Base-by-base conservation (phyloP, 805 yeast species). In the Wickerhamiella bombiphila region DNA sequence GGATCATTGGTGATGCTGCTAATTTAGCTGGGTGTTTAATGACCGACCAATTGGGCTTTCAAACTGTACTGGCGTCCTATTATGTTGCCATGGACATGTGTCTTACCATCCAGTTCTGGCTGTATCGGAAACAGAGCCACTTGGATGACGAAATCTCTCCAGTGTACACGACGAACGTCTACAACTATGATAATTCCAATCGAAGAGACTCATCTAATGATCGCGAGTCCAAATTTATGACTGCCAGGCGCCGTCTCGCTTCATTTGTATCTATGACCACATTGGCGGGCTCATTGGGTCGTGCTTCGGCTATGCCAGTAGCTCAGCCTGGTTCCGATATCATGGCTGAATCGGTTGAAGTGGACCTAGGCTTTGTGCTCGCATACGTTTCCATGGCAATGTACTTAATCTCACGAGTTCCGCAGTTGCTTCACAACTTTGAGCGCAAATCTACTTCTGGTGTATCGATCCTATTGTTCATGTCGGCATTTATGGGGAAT, bases 381-480 rank as follows among this genome's bases (percentile, higher is more conserved):
- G 85, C 96, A 0, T 86, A 94, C 93, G 48, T 67, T 2, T 82
- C 94, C 44, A 80, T 93, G 0, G 48, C 58, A 4, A 72, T 81
- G 38, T 86, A 88, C 53, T 68, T 83, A 32, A 62, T 74, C 8
- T 80, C 94, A 2, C 66, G 97, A 43, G 55, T 83, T 34, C 97
- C 97, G 1, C 97, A 86, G 53, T 61, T 86, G 36, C 60, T 68
- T 52, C 83, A 80, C 55, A 86, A 86, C 58, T 76, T 72, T 54
- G 49, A 61, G 37, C 65, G 94, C 29, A 80, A 80, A 53, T 80
- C 94, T 1, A 91, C 93, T 0, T 76, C 78, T 24, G 96, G 95
- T 2, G 64, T 85, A 2, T 80, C 95, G 1, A 82, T 93, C 17
- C 57, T 80, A 32, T 63, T 85, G 18, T 86, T 86, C 55, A 71